These are phyloP conservation scores for Boehmeria nivea DNA, from an alignment of 306 rosid genomes.

Conservation along the genomic window DNA sequence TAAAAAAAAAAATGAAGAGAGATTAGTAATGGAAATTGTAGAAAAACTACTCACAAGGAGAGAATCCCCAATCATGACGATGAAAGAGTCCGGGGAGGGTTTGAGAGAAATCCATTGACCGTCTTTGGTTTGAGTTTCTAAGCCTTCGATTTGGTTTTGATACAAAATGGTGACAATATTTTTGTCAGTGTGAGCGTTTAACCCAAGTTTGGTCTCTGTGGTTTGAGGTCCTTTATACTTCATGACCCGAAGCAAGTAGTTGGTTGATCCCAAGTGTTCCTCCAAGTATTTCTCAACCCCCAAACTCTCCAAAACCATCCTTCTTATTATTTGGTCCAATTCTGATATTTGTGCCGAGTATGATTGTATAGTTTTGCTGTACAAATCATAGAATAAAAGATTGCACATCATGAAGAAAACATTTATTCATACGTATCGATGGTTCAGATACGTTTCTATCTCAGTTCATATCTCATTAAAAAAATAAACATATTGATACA, in stretches of 20 bases:
- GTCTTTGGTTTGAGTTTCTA: constrained; percentile 59
- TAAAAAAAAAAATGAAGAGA: too few species aligned
- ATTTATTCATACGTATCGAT: too few species aligned
- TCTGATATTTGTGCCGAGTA: constrained; percentile 45
- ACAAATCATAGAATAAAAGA: not conserved
- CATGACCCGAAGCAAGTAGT: constrained; percentile 58
- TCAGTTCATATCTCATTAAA: too few species aligned
- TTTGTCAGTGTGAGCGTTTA: constrained; percentile 58
- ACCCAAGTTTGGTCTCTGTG: constrained; percentile 40
- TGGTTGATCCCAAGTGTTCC: constrained; percentile 63
- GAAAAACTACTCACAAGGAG: constrained; percentile 34
- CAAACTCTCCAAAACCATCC: constrained; percentile 66
- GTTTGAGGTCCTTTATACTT: constrained; percentile 62
- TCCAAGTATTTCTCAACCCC: constrained; percentile 59
- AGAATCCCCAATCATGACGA: constrained; percentile 62
- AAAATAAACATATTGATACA: too few species aligned
- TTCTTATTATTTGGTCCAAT: constrained; percentile 56
- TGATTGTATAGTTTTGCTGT: constrained; percentile 47
- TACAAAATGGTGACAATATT: constrained; percentile 55
- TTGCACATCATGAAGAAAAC: too few species aligned
- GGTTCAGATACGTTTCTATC: too few species aligned
- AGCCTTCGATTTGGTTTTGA: constrained; percentile 61
- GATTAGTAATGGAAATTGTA: not conserved
- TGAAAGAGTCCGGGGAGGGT: constrained; percentile 44
- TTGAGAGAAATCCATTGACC: constrained; percentile 63